Conservation (phyloP, 2,329 filamentous ascomycete genomes). For the Aspergillus melleus region DNA sequence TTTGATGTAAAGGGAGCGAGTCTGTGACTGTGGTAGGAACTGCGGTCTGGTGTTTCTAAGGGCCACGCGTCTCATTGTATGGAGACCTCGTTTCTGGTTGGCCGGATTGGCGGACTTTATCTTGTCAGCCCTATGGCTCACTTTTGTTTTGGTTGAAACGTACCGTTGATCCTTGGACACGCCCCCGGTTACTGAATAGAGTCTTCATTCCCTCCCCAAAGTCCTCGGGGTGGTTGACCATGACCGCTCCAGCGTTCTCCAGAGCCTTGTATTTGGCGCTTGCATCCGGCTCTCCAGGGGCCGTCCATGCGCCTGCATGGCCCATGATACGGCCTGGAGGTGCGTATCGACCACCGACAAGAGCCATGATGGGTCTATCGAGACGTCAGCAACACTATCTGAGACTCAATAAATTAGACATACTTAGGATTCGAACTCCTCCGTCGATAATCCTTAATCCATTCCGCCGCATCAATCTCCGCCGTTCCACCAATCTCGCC, state of each 20-base stretch:
- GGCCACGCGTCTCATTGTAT: constrained; percentile 45
- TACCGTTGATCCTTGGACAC: constrained; percentile 24
- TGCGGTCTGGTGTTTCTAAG: background rate
- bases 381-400: constrained; percentile 3
- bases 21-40: constrained; percentile 34
- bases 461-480: constrained; percentile 71
- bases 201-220: constrained; percentile 69
- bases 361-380: constrained; percentile 67
- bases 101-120: constrained; percentile 19
- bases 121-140: constrained; percentile 4
- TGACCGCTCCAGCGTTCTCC: constrained; percentile 64
- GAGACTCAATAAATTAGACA: constrained; percentile 28
- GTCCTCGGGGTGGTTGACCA: constrained; percentile 74
- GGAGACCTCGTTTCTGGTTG: constrained; percentile 52
- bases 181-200: constrained; percentile 51
- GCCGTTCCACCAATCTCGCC: constrained; percentile 71
- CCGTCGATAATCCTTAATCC: constrained; percentile 66
- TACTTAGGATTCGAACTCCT: constrained; percentile 64
- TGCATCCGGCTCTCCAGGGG: constrained; percentile 65
- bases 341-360: constrained; percentile 68
- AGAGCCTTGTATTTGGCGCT: constrained; percentile 67
- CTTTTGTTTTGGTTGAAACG: constrained; percentile 3
- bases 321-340: constrained; percentile 70
- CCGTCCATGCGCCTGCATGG: constrained; percentile 72
- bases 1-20: constrained; percentile 57